Evolutionary conservation across 192 early-diverging fungal genomes (phyloP).

Genomic region (Entomortierella beljakovae): DNA sequence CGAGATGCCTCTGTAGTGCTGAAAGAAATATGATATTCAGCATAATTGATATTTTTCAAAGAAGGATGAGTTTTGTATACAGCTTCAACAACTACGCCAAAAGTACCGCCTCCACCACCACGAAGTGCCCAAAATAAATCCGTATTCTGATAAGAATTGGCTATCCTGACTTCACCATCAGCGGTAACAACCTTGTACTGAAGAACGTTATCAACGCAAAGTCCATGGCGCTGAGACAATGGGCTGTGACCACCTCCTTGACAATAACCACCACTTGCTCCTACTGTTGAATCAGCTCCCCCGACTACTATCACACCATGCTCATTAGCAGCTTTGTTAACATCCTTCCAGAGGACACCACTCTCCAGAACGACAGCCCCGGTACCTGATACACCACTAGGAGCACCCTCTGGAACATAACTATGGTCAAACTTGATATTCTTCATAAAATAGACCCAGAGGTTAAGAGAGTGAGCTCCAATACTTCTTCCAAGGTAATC

Average conservation of each 20-base stretch:
- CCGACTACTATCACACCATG: constrained; percentile 51
- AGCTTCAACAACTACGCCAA: constrained; percentile 49
- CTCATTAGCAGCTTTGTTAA: constrained; percentile 33
- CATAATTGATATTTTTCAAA: constrained; percentile 13
- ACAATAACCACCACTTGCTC: constrained; percentile 57
- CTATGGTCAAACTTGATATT: constrained; percentile 30
- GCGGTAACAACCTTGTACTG: constrained; percentile 65
- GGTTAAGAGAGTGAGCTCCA: constrained; percentile 54
- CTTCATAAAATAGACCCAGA: constrained; percentile 61
- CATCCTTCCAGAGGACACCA: constrained; percentile 58
- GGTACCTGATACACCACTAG: not conserved
- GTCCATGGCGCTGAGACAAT: constrained; percentile 56
- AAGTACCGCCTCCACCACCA: constrained; percentile 62
- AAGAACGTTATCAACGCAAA: constrained; percentile 63
- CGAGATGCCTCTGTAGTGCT: not conserved
- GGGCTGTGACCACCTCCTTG: constrained; percentile 64
- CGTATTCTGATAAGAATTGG: constrained; percentile 52
- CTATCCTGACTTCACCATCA: constrained; percentile 52
- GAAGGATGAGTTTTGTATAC: constrained; percentile 27
- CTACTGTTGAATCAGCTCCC: constrained; percentile 46
- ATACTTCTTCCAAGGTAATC: constrained; percentile 59
- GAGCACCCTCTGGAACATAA: constrained; percentile 44
- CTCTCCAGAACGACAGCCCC: constrained; percentile 53
- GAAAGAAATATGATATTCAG: not conserved
- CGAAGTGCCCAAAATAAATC: constrained; percentile 73